Conservation (phyloP, 2,329 filamentous ascomycete genomes). For the Fusarium proliferatum region DNA sequence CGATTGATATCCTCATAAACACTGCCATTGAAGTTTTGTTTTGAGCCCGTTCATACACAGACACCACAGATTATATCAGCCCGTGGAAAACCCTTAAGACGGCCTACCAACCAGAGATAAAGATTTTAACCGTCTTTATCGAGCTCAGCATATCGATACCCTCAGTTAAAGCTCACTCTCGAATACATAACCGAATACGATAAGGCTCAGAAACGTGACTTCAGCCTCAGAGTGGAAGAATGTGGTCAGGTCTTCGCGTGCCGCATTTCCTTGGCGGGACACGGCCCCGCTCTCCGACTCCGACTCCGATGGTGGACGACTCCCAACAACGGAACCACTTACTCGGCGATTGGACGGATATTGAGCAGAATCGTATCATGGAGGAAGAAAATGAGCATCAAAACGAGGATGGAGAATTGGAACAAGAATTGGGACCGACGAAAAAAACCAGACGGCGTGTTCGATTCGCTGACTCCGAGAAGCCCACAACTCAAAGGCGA, state of each 20-base stretch:
- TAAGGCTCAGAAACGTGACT: conserved; percentile 16
- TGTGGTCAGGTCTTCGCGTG: conserved; percentile 24
- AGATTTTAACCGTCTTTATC: neutral
- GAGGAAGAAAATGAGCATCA: neutral
- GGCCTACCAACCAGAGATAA: neutral
- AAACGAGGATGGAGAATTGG: neutral
- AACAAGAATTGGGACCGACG: neutral
- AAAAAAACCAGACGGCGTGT: conserved; percentile 6
- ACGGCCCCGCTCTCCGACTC: conserved; percentile 25
- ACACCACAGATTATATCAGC: neutral
- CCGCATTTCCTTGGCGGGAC: conserved; percentile 24
- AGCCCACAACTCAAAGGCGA: conserved; percentile 3
- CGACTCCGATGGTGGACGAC: conserved; percentile 5
- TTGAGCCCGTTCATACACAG: neutral
- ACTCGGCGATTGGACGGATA: conserved; percentile 36
- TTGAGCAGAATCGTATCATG: conserved; percentile 9
- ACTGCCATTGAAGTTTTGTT: neutral
- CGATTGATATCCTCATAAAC: neutral
- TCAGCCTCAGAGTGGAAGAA: conserved; percentile 8
- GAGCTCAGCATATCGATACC: neutral
- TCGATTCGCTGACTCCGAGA: conserved; percentile 14
- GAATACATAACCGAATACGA: neutral
- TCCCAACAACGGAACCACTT: conserved; percentile 30
- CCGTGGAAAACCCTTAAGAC: neutral
- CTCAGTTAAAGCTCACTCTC: neutral